Evolutionary conservation across 441 rosid species (phyloP).

Genomic region (Arabidopsis lyrata): DNA sequence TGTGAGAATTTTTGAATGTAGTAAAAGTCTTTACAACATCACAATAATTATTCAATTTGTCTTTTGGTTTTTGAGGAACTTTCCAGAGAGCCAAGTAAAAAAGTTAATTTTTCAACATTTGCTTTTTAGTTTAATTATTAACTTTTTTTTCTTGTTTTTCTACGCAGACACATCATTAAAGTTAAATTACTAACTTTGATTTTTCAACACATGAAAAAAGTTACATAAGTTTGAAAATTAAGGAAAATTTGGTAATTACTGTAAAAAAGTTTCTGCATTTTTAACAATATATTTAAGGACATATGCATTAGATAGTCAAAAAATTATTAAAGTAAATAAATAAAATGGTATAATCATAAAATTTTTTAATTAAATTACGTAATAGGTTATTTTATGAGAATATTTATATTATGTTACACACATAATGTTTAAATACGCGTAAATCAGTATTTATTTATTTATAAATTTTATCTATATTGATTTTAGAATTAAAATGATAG

Average conservation of each 20-base stretch:
- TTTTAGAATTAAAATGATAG: not conserved
- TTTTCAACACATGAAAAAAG: not conserved
- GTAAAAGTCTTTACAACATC: too few species aligned
- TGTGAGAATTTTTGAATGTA: too few species aligned
- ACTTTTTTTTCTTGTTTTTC: not conserved
- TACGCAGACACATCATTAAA: not conserved
- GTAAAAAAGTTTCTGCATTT: not conserved
- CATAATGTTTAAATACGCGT: too few species aligned
- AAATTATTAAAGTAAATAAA: not conserved
- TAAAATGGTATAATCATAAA: not conserved
- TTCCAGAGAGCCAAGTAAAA: conserved; percentile 22
- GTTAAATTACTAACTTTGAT: not conserved
- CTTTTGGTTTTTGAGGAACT: conserved; percentile 18
- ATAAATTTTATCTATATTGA: not conserved
- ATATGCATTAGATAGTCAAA: not conserved
- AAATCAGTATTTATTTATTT: too few species aligned
- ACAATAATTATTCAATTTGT: not conserved
- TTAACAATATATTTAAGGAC: not conserved
- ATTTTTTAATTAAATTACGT: too few species aligned
- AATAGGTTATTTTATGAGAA: too few species aligned
- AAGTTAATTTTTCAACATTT: not conserved
- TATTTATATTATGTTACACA: too few species aligned
- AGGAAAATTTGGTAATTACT: not conserved
- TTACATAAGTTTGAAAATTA: not conserved
- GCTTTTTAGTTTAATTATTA: conserved; percentile 12